phyloP scores from a whole-genome alignment of 352 stramenopile genomes.

The Globisporangium heterothallicum region DNA sequence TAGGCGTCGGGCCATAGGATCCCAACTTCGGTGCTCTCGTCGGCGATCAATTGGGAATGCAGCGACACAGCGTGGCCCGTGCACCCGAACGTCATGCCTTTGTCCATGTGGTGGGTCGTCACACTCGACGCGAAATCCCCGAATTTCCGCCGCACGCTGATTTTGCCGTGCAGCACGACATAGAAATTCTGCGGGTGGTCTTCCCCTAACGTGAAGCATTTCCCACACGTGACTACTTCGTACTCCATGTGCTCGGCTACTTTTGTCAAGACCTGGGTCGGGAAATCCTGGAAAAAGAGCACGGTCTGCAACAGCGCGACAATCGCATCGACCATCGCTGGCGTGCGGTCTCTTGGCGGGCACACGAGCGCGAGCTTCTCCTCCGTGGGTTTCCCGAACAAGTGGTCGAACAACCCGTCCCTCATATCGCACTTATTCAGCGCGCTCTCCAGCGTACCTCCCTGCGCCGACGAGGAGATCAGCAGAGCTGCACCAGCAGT shows the following conservation, averaged over 20 bases:
- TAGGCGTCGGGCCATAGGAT: conserved; percentile 62
- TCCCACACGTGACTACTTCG: conserved; percentile 59
- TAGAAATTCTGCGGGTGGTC: conserved; percentile 66
- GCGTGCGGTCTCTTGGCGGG: conserved; percentile 28
- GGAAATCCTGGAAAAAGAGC: conserved; percentile 69
- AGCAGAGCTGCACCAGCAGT: background rate
- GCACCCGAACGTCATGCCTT: conserved; percentile 53
- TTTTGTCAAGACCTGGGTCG: conserved; percentile 27
- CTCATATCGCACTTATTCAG: conserved; percentile 34
- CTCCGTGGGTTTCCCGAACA: conserved; percentile 60
- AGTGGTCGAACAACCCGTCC: conserved; percentile 55
- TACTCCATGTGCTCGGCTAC: conserved; percentile 56
- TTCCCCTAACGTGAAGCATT: conserved; percentile 49
- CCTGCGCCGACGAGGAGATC: background rate
- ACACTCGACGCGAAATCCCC: conserved; percentile 54
- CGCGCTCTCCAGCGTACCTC: conserved; percentile 1
- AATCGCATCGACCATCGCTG: conserved; percentile 39
- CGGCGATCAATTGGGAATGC: conserved; percentile 48
- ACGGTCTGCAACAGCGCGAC: conserved; percentile 44
- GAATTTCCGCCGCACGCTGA: conserved; percentile 55
- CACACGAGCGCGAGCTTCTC: conserved; percentile 62
- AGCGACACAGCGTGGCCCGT: conserved; percentile 42
- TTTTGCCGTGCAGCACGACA: conserved; percentile 44
- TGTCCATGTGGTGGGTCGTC: conserved; percentile 61
- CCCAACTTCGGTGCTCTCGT: conserved; percentile 60